Conservation (phyloP, 169 alveolate species). For the Cryptosporidium muris region DNA sequence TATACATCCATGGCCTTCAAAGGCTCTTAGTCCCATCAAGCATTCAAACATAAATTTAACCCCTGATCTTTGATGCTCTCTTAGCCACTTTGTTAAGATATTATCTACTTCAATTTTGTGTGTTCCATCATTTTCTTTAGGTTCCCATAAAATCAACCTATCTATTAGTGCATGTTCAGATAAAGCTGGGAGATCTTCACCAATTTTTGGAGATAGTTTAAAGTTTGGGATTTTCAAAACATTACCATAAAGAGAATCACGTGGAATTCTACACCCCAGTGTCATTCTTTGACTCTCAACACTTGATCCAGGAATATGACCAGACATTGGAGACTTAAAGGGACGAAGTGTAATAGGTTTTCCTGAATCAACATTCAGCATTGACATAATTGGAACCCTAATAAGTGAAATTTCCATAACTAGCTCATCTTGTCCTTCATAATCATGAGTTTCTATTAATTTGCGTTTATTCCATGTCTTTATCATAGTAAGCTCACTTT, state of each 20-base stretch:
- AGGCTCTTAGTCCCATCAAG: conserved; percentile 88
- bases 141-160: conserved; percentile 37
- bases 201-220: conserved; percentile 35
- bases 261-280: conserved; percentile 53
- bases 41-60: conserved; percentile 90
- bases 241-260: conserved; percentile 35
- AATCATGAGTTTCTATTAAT: background rate
- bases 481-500: conserved; percentile 22
- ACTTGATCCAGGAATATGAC: conserved; percentile 63
- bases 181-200: conserved; percentile 1
- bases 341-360: conserved; percentile 40
- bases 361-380: conserved; percentile 61
- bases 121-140: conserved; percentile 20
- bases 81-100: conserved; percentile 75
- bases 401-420: conserved; percentile 32
- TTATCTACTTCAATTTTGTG: conserved; percentile 75
- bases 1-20: conserved; percentile 88
- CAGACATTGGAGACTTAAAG: conserved; percentile 56
- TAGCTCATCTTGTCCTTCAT: background rate
- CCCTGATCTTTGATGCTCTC: conserved; percentile 90
- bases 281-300: conserved; percentile 60
- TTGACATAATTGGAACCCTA: conserved; percentile 70
- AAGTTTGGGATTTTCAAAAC: conserved; percentile 19
- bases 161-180: background rate
- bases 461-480: conserved; percentile 12